Base-by-base conservation (phyloP, 2,329 filamentous ascomycete species). In the Onygenales sp. region DNA sequence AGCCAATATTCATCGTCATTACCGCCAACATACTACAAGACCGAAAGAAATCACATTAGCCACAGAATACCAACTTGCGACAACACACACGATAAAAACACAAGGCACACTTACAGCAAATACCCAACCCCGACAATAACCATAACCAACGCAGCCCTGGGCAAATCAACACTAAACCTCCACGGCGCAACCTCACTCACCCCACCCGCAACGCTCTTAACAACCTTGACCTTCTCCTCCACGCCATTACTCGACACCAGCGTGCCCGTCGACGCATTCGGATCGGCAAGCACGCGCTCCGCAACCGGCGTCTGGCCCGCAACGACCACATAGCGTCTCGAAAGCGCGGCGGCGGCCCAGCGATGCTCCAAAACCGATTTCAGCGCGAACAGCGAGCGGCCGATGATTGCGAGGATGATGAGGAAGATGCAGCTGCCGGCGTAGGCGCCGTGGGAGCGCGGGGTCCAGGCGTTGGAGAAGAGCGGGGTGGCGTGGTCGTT, bases 371-470 rank as follows among this genome's bases (percentile, higher is more conserved):
- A 70, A 13, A 74, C 63, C 27, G 74, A 66, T 66, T 88, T 89
- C 62, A 81, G 75, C 2, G 90, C 90, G 49, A 92, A 73, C 13
- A 95, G 75, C 17, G 76, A 72, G 51, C 91, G 86, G 64, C 85
- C 83, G 53, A 86, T 63, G 56, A 84, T 75, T 56, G 84, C 84
- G 50, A 97, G 83, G 44, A 86, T 61, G 66, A 95, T 84, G 55
- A 96, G 79, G 72, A 96, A 96, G 68, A 96, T 87, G 75, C 92
- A 95, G 32, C 89, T 95, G 53, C 83, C 92, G 1, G 88, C 89
- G 70, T 96, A 97, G 55, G 79, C 74, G 61, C 85, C 88, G 5
- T 78, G 74, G 37, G 74, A 84, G 32, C 66, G 71, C 4, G 92
- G 92, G 2, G 86, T 86, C 89, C 91, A 97, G 51, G 75, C 67